Conservation (phyloP, 2,329 filamentous ascomycete genomes). For the Xylariales sp. region DNA sequence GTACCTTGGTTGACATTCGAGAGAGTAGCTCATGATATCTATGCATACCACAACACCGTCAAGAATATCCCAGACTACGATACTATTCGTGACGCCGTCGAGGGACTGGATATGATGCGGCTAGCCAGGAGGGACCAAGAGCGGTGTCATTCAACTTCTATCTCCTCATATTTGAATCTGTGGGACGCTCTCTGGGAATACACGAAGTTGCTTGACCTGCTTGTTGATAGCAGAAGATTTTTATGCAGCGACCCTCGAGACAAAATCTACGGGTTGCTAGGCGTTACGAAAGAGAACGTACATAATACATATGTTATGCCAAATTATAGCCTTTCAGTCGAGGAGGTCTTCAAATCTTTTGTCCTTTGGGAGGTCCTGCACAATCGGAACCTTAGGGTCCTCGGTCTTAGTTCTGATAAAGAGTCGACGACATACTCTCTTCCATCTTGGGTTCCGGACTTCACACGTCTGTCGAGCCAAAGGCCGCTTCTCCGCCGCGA, state of each 20-base stretch:
- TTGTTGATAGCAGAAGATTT: neutral
- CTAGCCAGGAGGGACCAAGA: neutral
- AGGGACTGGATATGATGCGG: conserved; percentile 1
- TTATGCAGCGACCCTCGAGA: conserved; percentile 2
- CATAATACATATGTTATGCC: neutral
- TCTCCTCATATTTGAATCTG: neutral
- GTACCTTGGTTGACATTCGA: conserved; percentile 1
- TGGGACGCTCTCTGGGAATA: neutral
- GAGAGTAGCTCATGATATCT: neutral
- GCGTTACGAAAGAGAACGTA: neutral
- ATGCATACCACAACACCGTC: neutral
- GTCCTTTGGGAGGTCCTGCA: conserved; percentile 2
- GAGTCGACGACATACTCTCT: neutral
- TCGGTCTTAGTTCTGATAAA: conserved; percentile 3
- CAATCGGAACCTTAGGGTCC: conserved; percentile 7
- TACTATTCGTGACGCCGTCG: neutral
- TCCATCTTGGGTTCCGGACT: conserved; percentile 8
- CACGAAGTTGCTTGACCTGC: neutral
- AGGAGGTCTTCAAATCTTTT: conserved; percentile 4
- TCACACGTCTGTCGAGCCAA: neutral
- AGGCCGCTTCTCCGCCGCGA: neutral
- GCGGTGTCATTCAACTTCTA: neutral
- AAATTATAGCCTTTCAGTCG: neutral
- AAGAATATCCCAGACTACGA: neutral
- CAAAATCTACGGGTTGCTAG: neutral